phyloP scores from a whole-genome alignment of 345 rosid genomes.

The Acer yangbiense region DNA sequence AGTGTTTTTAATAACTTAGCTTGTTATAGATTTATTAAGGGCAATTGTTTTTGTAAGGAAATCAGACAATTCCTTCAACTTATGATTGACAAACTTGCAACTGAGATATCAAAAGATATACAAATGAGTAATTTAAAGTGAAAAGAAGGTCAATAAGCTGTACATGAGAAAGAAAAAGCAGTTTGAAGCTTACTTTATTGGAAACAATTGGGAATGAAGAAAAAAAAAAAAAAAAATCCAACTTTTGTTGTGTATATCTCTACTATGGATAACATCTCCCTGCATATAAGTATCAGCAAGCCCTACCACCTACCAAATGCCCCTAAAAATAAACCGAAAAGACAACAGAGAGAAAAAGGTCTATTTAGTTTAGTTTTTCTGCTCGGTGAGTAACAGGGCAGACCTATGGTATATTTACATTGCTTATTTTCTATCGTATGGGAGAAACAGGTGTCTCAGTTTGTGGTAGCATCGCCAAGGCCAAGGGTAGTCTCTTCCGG shows the following conservation, averaged over 20 bases:
- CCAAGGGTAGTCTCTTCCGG: slow-evolving; percentile 12
- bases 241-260: slow-evolving; percentile 4
- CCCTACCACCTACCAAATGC: neutral
- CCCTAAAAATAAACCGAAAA: neutral
- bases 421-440: neutral
- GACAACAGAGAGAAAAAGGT: neutral
- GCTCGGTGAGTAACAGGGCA: neutral
- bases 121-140: neutral
- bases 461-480: neutral
- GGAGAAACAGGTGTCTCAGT: neutral
- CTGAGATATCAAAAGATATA: too few species aligned
- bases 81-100: too few species aligned
- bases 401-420: slow-evolving; percentile 15
- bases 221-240: neutral
- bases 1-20: too few species aligned
- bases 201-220: neutral
- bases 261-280: neutral
- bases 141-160: too few species aligned
- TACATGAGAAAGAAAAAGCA: neutral
- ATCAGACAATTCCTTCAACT: too few species aligned
- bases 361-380: neutral
- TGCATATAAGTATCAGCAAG: neutral
- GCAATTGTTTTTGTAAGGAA: too few species aligned
- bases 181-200: neutral
- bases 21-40: too few species aligned